Conservation (phyloP, 768 basidiomycete genomes). For the Leccinum variicolor region DNA sequence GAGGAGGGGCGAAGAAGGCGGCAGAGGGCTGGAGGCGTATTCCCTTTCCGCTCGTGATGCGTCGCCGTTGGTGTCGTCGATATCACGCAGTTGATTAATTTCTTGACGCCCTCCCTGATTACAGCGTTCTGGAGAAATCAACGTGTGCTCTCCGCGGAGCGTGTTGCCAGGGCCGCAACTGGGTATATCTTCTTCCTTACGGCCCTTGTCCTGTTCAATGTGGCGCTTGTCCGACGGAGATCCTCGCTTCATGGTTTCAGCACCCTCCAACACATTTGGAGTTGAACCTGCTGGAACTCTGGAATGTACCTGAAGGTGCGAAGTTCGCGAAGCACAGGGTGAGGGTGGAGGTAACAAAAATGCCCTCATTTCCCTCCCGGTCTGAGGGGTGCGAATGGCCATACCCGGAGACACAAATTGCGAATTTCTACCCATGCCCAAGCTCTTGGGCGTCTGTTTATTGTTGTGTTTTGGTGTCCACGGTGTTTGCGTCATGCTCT, state of each 20-base stretch:
- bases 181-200: constrained; percentile 24
- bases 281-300: not conserved
- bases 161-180: constrained; percentile 37
- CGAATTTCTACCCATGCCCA: not conserved
- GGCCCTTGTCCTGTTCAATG: constrained; percentile 21
- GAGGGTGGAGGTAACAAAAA: constrained; percentile 28
- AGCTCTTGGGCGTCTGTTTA: constrained; percentile 9
- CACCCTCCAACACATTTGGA: not conserved
- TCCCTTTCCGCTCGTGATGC: constrained; percentile 23
- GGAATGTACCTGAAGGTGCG: not conserved
- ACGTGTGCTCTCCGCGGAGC: constrained; percentile 42
- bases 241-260: not conserved
- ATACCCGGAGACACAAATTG: constrained; percentile 12
- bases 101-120: not conserved
- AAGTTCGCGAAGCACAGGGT: constrained; percentile 15
- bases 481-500: constrained; percentile 2
- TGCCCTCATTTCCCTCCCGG: constrained; percentile 12
- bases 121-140: constrained; percentile 27
- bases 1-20: constrained; percentile 60
- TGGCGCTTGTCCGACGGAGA: not conserved
- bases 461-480: constrained; percentile 13
- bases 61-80: constrained; percentile 8
- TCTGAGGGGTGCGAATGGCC: constrained; percentile 10
- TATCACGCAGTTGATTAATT: constrained; percentile 16
- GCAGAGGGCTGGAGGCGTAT: constrained; percentile 45